Evolutionary conservation across 75 land plant species (phyloP).

Genomic region (Chamaecyparis obtusa): DNA sequence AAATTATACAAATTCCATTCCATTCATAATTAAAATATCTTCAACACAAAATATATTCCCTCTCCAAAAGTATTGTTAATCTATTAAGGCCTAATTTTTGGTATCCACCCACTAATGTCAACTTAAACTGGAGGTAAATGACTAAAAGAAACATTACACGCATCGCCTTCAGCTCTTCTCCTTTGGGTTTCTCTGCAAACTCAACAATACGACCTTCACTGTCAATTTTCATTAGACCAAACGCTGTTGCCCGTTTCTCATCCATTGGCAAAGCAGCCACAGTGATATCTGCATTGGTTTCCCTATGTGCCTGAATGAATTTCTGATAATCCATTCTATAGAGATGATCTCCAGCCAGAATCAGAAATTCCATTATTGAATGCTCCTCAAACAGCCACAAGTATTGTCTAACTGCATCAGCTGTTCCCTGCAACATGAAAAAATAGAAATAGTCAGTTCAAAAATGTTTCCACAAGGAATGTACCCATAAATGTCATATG

Average conservation of each 20-base stretch:
- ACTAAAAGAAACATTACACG: conserved; percentile 42
- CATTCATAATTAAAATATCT: background rate
- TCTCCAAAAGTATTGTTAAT: background rate
- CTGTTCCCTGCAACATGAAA: conserved; percentile 67
- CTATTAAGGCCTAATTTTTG: background rate
- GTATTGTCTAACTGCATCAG: conserved; percentile 99
- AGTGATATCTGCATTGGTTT: conserved; percentile 94
- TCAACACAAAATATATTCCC: background rate
- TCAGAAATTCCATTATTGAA: conserved; percentile 81
- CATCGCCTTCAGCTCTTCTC: conserved; percentile 88
- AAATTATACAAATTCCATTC: background rate
- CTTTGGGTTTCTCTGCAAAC: conserved; percentile 96
- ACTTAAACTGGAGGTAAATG: background rate
- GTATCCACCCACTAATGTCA: background rate
- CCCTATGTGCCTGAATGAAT: conserved; percentile 95
- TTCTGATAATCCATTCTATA: conserved; percentile 98
- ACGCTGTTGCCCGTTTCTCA: conserved; percentile 94
- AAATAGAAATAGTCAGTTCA: conserved; percentile 13
- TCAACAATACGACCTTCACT: conserved; percentile 92
- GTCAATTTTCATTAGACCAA: conserved; percentile 99
- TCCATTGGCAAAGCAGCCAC: conserved; percentile 99
- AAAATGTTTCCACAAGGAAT: conserved; percentile 2
- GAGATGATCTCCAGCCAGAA: conserved; percentile 97
- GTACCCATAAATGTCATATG: conserved; percentile 6
- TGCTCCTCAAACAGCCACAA: conserved; percentile 99